Conservation (phyloP, 2,329 filamentous ascomycete species). For the Phialemonium atrogriseum region DNA sequence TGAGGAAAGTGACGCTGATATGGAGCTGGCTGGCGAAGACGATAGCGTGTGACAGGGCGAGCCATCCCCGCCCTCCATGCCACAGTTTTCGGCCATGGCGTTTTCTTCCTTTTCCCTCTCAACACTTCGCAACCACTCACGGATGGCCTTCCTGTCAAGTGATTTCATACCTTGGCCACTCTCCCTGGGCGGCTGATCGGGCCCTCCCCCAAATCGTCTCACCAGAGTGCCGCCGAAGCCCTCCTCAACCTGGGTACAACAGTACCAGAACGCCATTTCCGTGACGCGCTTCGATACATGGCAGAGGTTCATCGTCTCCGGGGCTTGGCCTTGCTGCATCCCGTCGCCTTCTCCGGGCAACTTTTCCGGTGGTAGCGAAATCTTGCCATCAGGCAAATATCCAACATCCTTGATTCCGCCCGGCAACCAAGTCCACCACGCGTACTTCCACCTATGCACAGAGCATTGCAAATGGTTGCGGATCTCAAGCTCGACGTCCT, state of each 20-base stretch:
- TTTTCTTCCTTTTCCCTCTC: no score
- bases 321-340: background rate
- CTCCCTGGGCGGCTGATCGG: background rate
- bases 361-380: background rate
- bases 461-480: slow-evolving; percentile 2
- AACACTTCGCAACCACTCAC: background rate
- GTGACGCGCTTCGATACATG: background rate
- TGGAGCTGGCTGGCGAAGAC: no score
- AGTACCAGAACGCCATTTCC: background rate
- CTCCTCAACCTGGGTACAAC: slow-evolving; percentile 1
- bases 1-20: no score
- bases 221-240: background rate
- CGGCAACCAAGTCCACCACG: slow-evolving; percentile 3
- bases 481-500: slow-evolving; percentile 5
- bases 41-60: no score
- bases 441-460: slow-evolving; percentile 3
- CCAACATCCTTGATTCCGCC: background rate
- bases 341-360: background rate
- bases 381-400: background rate
- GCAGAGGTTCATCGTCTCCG: background rate
- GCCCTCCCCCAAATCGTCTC: background rate
- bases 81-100: no score
- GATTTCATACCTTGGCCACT: background rate
- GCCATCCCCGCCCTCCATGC: no score
- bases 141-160: background rate